These are phyloP conservation scores for Globisporangium iwayamae DNA, from an alignment of 352 stramenopile genomes.

Conservation along the genomic window DNA sequence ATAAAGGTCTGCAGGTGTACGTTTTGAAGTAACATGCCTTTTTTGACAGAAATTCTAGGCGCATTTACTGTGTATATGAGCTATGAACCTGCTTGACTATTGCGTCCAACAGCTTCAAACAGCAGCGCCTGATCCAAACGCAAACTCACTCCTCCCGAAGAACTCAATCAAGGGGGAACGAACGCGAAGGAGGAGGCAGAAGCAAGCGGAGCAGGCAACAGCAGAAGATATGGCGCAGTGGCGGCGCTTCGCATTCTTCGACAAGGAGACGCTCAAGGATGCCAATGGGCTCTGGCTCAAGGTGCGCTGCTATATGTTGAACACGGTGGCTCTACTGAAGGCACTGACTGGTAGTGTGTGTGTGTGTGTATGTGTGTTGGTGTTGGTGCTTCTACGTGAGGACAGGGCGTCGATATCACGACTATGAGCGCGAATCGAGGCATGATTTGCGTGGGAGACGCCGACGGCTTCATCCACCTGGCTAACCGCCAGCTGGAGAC, in stretches of 20 bases:
- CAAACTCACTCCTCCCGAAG: constrained; percentile 2
- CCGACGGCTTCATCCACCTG: constrained; percentile 80
- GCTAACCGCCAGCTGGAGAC: constrained; percentile 79
- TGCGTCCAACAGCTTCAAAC: constrained; percentile 1
- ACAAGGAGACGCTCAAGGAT: constrained; percentile 87
- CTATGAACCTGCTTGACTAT: too few species aligned
- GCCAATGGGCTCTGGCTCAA: constrained; percentile 81
- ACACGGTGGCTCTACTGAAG: not conserved
- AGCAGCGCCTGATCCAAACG: not conserved
- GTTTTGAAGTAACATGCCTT: not conserved
- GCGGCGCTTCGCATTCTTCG: constrained; percentile 88
- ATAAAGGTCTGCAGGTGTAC: too few species aligned
- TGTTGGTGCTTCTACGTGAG: not conserved
- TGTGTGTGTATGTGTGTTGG: not conserved
- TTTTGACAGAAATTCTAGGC: not conserved
- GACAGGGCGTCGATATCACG: constrained; percentile 80
- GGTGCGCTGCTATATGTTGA: constrained; percentile 27
- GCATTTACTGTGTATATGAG: not conserved
- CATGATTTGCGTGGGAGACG: constrained; percentile 81
- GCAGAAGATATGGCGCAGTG: constrained; percentile 71
- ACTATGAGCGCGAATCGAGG: constrained; percentile 85
- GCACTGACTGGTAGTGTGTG: not conserved
- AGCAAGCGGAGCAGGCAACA: not conserved
- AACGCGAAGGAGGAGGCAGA: not conserved
- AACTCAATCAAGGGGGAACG: constrained; percentile 12